phyloP scores from a whole-genome alignment of 108 stramenopile species.

The Nitzschia palea region DNA sequence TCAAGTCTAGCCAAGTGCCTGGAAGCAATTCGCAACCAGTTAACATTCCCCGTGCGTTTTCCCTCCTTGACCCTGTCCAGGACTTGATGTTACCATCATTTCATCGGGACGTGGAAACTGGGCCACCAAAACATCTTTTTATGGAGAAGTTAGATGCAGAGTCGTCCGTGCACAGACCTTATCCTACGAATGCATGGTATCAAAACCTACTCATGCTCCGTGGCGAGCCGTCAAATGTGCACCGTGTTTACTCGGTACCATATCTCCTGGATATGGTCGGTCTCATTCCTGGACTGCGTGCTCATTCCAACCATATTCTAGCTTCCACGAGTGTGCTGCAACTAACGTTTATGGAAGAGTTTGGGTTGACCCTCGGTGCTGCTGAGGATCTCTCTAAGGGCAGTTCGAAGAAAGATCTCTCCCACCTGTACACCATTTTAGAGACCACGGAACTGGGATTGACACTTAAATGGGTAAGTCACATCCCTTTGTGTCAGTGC shows the following conservation, averaged over 20 bases:
- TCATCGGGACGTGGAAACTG: slow-evolving; percentile 21
- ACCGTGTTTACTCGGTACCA: slow-evolving; percentile 71
- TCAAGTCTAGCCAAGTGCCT: not conserved
- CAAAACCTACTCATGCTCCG: slow-evolving; percentile 66
- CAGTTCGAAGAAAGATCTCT: slow-evolving; percentile 10
- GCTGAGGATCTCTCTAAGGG: slow-evolving; percentile 10
- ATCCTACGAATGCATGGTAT: slow-evolving; percentile 87
- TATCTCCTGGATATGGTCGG: slow-evolving; percentile 75
- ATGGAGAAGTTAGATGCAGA: not conserved
- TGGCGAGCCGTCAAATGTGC: slow-evolving; percentile 48
- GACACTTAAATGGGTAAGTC: slow-evolving; percentile 67
- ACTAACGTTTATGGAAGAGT: slow-evolving; percentile 49
- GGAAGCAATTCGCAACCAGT: not conserved
- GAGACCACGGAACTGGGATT: slow-evolving; percentile 60
- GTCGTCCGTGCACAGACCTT: slow-evolving; percentile 9
- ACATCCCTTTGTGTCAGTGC: not conserved
- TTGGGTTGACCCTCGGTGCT: slow-evolving; percentile 75
- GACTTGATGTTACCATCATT: slow-evolving; percentile 30
- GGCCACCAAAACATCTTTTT: slow-evolving; percentile 17
- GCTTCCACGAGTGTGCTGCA: slow-evolving; percentile 57
- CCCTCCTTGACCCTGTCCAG: slow-evolving; percentile 34
- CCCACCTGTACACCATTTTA: slow-evolving; percentile 27
- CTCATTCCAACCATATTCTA: slow-evolving; percentile 53
- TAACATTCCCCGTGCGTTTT: slow-evolving; percentile 7
- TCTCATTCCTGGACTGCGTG: slow-evolving; percentile 69